Conservation (phyloP, 2,329 filamentous ascomycete species). For the Aspergillus fumigatiaffinis region DNA sequence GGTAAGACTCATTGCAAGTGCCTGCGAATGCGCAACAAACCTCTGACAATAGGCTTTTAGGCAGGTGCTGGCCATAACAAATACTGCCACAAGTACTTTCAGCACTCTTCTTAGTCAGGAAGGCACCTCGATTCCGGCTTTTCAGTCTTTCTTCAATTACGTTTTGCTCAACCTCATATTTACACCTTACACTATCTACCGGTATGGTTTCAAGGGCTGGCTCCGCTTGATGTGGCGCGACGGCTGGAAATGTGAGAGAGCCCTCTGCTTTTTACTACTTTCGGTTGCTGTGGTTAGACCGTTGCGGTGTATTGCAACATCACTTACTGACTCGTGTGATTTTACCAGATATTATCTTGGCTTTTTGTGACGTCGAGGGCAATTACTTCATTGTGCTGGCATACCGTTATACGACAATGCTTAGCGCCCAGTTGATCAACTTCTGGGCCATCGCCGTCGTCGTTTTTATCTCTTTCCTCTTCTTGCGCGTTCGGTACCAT, state of each 20-base stretch:
- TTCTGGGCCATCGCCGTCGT: slow-evolving; percentile 98
- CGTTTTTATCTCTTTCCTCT: slow-evolving; percentile 73
- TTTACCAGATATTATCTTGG: slow-evolving; percentile 68
- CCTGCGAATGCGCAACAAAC: not conserved
- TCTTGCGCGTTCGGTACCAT: slow-evolving; percentile 88
- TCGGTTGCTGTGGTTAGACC: not conserved
- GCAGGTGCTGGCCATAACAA: slow-evolving; percentile 81
- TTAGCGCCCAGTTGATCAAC: slow-evolving; percentile 93
- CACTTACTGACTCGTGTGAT: not conserved
- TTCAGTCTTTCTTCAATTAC: slow-evolving; percentile 96
- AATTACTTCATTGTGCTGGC: slow-evolving; percentile 98
- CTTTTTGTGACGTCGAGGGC: slow-evolving; percentile 90
- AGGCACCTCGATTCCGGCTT: slow-evolving; percentile 81
- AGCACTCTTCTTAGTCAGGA: slow-evolving; percentile 65
- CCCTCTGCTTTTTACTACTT: not conserved
- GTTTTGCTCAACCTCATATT: slow-evolving; percentile 78
- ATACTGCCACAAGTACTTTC: slow-evolving; percentile 90
- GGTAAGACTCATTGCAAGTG: slow-evolving; percentile 43
- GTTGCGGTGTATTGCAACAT: not conserved
- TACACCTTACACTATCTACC: slow-evolving; percentile 72
- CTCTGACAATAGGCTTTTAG: slow-evolving; percentile 32
- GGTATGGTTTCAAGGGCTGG: slow-evolving; percentile 73
- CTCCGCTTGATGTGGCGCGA: slow-evolving; percentile 59
- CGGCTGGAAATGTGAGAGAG: slow-evolving; percentile 71
- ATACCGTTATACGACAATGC: slow-evolving; percentile 86